A percentile compares a stretch with the other conserved stretches of the same genome.
These are phyloP conservation scores for Ceratobasidium sp. DNA, from an alignment of 1,284 basidiomycete species.

Conservation along the genomic window DNA sequence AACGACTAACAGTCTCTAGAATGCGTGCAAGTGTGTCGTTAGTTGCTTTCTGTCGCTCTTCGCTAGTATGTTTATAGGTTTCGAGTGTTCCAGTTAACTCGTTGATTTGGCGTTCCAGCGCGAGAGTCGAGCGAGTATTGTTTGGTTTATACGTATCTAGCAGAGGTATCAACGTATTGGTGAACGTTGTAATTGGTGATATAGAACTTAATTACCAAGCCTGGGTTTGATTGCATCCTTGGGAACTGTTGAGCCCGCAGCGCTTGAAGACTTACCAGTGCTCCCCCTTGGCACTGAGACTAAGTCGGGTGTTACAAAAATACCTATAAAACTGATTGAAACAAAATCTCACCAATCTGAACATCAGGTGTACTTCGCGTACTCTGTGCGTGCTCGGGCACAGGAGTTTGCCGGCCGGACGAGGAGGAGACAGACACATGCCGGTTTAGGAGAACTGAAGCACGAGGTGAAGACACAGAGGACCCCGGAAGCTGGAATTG, in stretches of 20 bases:
- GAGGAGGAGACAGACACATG: background rate
- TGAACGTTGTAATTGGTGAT: background rate
- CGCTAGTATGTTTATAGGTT: background rate
- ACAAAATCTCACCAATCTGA: background rate
- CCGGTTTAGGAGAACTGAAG: background rate
- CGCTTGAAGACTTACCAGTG: background rate
- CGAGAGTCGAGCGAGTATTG: background rate
- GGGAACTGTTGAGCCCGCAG: background rate
- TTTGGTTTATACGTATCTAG: background rate
- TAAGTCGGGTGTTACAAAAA: background rate
- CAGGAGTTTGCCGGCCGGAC: background rate
- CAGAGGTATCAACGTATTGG: background rate
- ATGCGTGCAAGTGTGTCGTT: background rate
- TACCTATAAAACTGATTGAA: background rate
- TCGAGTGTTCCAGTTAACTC: background rate
- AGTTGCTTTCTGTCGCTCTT: background rate
- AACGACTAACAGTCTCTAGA: background rate
- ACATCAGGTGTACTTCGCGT: background rate
- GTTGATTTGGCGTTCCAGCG: slow-evolving; percentile 1
- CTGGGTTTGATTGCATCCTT: background rate
- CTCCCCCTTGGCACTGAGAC: background rate
- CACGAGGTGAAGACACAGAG: background rate
- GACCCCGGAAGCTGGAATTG: background rate
- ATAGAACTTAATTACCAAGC: background rate
- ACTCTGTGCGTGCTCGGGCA: background rate